Evolutionary conservation across 805 yeast species (phyloP).

Genomic region (Blastobotrys robertii): DNA sequence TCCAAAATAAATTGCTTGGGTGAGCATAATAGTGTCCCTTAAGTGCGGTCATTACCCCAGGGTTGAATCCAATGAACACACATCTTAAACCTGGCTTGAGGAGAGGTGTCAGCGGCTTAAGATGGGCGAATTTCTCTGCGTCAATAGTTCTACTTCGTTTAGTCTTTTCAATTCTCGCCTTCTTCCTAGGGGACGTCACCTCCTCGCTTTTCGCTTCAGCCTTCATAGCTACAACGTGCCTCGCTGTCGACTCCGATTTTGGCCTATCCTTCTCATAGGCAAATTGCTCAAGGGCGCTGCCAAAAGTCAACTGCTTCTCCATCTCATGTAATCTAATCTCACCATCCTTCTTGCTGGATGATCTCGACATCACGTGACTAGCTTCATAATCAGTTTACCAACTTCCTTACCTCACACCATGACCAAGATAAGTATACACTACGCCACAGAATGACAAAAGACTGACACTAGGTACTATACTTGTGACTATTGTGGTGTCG

Average conservation of each 20-base stretch:
- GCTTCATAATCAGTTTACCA: too few relatives aligned
- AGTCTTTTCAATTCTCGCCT: neutral
- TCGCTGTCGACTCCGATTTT: neutral
- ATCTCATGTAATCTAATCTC: neutral
- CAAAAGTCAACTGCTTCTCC: neutral
- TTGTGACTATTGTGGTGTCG: conserved; percentile 78
- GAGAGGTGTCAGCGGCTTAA: conserved; percentile 16
- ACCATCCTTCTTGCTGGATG: neutral
- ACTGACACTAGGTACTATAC: conserved; percentile 14
- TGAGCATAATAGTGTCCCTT: conserved; percentile 69
- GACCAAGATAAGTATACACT: conserved; percentile 23
- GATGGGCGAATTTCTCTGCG: conserved; percentile 3
- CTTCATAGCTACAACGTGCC: neutral
- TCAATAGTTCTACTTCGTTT: neutral
- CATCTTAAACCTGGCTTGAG: conserved; percentile 28
- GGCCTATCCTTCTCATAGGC: neutral
- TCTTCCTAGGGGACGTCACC: too few relatives aligned
- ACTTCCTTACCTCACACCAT: conserved; percentile 6
- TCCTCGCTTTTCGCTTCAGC: neutral
- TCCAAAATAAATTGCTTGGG: conserved; percentile 60
- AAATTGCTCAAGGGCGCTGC: neutral
- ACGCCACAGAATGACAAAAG: neutral
- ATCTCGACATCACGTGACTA: too few relatives aligned
- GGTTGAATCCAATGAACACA: conserved; percentile 64
- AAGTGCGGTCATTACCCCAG: conserved; percentile 52